phyloP scores from a whole-genome alignment of 1,284 basidiomycete species.

The Pterulicium gracile region DNA sequence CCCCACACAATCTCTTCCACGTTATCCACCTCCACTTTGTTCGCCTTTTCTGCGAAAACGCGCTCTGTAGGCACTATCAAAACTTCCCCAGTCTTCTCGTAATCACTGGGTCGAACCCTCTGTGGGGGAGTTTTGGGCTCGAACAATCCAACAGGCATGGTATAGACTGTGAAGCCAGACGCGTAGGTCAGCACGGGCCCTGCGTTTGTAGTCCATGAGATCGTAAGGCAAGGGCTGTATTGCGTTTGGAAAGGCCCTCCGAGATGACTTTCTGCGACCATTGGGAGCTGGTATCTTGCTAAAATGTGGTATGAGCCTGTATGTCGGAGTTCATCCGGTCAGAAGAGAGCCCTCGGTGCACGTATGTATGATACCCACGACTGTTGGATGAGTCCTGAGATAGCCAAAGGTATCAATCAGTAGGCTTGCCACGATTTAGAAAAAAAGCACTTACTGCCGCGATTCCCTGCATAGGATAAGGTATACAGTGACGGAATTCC shows the following conservation, averaged over 20 bases:
- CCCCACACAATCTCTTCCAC: constrained; percentile 18
- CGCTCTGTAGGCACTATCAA: background rate
- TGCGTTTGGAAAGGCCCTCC: background rate
- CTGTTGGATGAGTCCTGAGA: background rate
- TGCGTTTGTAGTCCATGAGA: background rate
- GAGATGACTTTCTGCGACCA: background rate
- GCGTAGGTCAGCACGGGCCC: background rate
- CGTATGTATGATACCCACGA: background rate
- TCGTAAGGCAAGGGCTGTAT: background rate
- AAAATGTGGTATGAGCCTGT: background rate
- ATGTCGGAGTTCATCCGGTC: too few relatives aligned
- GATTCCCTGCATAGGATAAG: background rate
- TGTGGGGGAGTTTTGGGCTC: background rate
- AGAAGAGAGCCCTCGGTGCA: too few relatives aligned
- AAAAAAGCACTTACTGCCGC: background rate
- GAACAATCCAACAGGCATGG: background rate
- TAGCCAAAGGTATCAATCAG: too few relatives aligned
- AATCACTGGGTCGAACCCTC: background rate
- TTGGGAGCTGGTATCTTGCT: background rate
- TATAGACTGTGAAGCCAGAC: background rate
- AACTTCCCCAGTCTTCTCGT: background rate
- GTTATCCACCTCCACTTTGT: constrained; percentile 7
- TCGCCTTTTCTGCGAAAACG: constrained; percentile 11
- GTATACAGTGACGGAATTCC: background rate
- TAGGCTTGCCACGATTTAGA: background rate